Conservation (phyloP, 768 basidiomycete genomes). For the Lactarius trivialis region DNA sequence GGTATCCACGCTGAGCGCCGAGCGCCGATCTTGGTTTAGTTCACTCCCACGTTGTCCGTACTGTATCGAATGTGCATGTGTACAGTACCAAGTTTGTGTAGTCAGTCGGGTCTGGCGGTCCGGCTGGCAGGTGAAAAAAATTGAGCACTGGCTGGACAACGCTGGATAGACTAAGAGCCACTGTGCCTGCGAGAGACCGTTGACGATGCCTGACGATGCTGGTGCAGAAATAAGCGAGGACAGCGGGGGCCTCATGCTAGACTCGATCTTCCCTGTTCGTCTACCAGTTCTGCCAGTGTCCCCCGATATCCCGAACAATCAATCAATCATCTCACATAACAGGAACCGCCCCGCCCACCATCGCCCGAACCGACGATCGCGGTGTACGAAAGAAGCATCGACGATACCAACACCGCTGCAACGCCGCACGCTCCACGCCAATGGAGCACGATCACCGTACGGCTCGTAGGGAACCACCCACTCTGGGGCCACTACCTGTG, state of each 20-base stretch:
- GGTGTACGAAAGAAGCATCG: constrained; percentile 38
- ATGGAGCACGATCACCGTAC: constrained; percentile 44
- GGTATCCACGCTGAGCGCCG: no score
- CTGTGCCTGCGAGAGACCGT: not conserved
- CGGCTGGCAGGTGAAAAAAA: no score
- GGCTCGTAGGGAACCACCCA: constrained; percentile 73
- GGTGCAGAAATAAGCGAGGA: constrained; percentile 18
- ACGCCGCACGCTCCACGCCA: not conserved
- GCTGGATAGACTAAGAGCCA: no score
- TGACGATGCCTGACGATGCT: not conserved
- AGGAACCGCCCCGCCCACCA: constrained; percentile 65
- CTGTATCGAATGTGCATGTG: no score
- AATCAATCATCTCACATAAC: no score
- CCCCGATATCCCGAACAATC: not conserved
- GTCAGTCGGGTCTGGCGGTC: no score
- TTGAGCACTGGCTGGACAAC: no score
- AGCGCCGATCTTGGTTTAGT: no score
- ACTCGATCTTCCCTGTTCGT: constrained; percentile 44
- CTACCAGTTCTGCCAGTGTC: no score
- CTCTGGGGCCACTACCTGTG: constrained; percentile 80
- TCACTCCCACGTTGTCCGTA: no score
- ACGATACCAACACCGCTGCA: not conserved
- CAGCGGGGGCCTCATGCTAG: constrained; percentile 36
- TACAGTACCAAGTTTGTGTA: no score
- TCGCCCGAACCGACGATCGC: constrained; percentile 55